A percentile compares a stretch with the other conserved stretches of the same genome.
These are phyloP conservation scores for Xerocomus minutiporus DNA, from an alignment of 1,284 basidiomycete genomes.

Conservation along the genomic window DNA sequence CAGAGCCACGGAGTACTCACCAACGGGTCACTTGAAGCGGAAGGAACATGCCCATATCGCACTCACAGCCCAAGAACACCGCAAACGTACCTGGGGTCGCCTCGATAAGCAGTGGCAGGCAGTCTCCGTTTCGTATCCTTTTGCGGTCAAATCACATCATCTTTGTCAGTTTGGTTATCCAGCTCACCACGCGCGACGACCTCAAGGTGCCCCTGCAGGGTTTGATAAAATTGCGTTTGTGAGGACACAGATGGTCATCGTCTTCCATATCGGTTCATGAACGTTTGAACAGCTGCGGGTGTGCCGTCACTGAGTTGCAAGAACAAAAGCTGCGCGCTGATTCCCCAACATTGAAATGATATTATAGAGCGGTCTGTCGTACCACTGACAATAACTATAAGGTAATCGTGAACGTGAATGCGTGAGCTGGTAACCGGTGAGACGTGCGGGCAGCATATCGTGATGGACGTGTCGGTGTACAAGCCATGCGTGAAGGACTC, in stretches of 20 bases:
- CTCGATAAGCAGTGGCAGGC: conserved; percentile 4
- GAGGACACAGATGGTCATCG: background rate
- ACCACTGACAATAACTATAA: conserved; percentile 22
- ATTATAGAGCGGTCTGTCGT: conserved; percentile 18
- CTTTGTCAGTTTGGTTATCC: background rate
- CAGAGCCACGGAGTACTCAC: background rate
- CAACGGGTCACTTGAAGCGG: background rate
- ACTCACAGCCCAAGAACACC: background rate
- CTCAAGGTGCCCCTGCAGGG: background rate
- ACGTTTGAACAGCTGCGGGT: background rate
- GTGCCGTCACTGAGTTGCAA: background rate
- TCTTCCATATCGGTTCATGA: background rate
- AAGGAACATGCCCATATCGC: background rate
- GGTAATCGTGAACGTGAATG: conserved; percentile 17
- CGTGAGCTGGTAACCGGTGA: background rate
- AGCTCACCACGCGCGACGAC: background rate
- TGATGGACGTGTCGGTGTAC: conserved; percentile 6
- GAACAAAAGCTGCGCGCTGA: background rate
- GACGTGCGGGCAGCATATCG: conserved; percentile 2
- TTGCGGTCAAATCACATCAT: background rate
- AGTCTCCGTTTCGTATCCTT: background rate
- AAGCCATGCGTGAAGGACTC: conserved; percentile 2
- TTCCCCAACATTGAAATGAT: conserved; percentile 1
- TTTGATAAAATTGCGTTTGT: background rate
- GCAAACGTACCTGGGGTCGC: background rate